Evolutionary conservation across 345 rosid genomes (phyloP).

Genomic region (Limnanthes douglasii): DNA sequence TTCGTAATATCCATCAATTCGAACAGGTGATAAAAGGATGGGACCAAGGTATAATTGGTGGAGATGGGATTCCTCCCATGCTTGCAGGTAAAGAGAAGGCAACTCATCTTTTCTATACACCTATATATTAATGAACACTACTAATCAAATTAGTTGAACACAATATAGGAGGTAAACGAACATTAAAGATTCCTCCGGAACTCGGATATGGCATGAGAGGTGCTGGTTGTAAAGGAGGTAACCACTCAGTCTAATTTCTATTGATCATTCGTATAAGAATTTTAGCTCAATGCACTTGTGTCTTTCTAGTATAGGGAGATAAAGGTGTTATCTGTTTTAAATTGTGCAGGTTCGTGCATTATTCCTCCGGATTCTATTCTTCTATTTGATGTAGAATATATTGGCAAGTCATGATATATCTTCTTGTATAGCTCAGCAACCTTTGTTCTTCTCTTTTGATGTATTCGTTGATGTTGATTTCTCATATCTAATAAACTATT

Average conservation of each 20-base stretch:
- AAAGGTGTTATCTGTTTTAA: neutral
- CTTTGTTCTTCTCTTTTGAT: too few relatives aligned
- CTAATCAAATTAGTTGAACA: neutral
- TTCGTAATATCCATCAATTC: neutral
- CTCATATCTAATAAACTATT: too few relatives aligned
- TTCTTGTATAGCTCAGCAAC: too few relatives aligned
- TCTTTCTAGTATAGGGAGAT: neutral
- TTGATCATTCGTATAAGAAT: neutral
- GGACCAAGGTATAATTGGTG: slow-evolving; percentile 81
- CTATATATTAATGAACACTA: too few relatives aligned
- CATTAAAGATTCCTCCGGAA: slow-evolving; percentile 57
- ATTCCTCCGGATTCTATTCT: slow-evolving; percentile 85
- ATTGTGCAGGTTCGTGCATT: slow-evolving; percentile 61
- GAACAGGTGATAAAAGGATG: slow-evolving; percentile 77
- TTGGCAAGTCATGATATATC: slow-evolving; percentile 73
- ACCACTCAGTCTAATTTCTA: neutral
- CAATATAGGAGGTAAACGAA: slow-evolving; percentile 53
- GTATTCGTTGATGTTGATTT: too few relatives aligned
- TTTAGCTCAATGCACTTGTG: neutral
- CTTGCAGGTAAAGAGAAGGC: slow-evolving; percentile 39
- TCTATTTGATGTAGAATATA: slow-evolving; percentile 64
- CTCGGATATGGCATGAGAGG: slow-evolving; percentile 85
- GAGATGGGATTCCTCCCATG: slow-evolving; percentile 86
- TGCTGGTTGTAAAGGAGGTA: slow-evolving; percentile 93
- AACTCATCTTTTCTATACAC: neutral